A percentile compares a stretch with the other conserved stretches of the same genome.
These are phyloP conservation scores for Elasticomyces elasticus DNA, from an alignment of 495 filamentous ascomycete species.

Conservation along the genomic window DNA sequence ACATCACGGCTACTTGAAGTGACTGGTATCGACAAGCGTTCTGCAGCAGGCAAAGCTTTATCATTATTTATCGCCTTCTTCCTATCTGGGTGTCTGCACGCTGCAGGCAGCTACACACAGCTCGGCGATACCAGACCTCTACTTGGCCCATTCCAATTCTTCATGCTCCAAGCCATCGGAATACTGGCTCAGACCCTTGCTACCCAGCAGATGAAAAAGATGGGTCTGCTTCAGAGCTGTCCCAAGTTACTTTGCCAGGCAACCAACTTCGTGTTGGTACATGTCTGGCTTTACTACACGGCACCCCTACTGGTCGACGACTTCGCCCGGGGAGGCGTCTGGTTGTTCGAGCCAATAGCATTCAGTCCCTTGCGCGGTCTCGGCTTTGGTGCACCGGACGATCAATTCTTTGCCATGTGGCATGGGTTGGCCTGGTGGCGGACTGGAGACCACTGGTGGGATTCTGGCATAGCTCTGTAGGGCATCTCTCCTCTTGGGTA, in stretches of 20 bases:
- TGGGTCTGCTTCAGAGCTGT: constrained; percentile 11
- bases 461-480: constrained; percentile 30
- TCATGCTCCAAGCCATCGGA: constrained; percentile 32
- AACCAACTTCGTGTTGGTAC: constrained; percentile 28
- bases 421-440: constrained; percentile 22
- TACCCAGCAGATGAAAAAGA: constrained; percentile 3
- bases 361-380: constrained; percentile 30
- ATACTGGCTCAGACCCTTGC: constrained; percentile 24
- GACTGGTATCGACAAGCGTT: constrained; percentile 18
- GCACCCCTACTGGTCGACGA: constrained; percentile 32
- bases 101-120: constrained; percentile 31
- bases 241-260: constrained; percentile 20
- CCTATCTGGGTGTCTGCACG: constrained; percentile 32
- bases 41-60: constrained; percentile 17
- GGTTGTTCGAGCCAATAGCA: constrained; percentile 34
- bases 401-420: constrained; percentile 31
- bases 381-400: constrained; percentile 30
- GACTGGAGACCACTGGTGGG: constrained; percentile 29
- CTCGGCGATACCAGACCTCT: constrained; percentile 26
- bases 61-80: constrained; percentile 29
- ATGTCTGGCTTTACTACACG: constrained; percentile 34
- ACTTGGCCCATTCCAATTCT: constrained; percentile 31
- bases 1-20: constrained; percentile 39
- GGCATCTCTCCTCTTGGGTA: not conserved
- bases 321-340: constrained; percentile 33